Evolutionary conservation across 352 stramenopile genomes (phyloP), one percentile per base, ranked within the genome.

Genomic region (Thalassiosira exigua): DNA sequence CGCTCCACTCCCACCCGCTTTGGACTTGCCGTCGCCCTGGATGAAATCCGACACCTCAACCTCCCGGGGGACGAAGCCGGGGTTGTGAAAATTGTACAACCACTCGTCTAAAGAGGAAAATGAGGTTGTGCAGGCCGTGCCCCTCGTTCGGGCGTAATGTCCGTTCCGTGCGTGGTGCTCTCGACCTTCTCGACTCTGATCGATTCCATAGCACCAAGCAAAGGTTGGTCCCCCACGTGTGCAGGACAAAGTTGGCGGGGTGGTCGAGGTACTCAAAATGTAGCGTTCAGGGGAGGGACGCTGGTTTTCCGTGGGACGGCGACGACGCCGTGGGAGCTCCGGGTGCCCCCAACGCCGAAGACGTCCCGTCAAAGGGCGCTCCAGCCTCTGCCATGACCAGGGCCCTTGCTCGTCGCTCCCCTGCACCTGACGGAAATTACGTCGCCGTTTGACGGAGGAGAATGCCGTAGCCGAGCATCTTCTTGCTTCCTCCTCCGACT

Each of bases 21-120:
- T n/a, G n/a, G n/a, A n/a, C n/a, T n/a, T n/a, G n/a, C n/a, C n/a
- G n/a, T 48, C 79, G 87, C 29, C 79, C 42, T 21, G 73, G 41
- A 64, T 95, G 86, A 41, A 62, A 67, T 79, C 67, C 3, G 46
- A 87, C 73, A 71, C 79, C 56, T 77, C 54, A 24, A 94, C 84
- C 29, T 94, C 82, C 52, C 62, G 75, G 21, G 59, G 19, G 19
- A 87, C 30, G 36, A 87, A 84, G 1, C 54, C 64, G 1, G 21
- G 60, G 32, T 86, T 81, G 36, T 85, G 82, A 67, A 95, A 95
- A 21, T 78, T 76, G 51, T 87, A 95, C 1, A 95, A 59, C 64
- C 93, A 92, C 74, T 95, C 91, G 74, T 95, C 91, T 62, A 96
- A 85, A 71, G 92, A 93, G 44, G 80, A 88, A 95, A 9, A 96